Evolutionary conservation across 805 yeast genomes (phyloP).

Genomic region (Spathaspora passalidarum): DNA sequence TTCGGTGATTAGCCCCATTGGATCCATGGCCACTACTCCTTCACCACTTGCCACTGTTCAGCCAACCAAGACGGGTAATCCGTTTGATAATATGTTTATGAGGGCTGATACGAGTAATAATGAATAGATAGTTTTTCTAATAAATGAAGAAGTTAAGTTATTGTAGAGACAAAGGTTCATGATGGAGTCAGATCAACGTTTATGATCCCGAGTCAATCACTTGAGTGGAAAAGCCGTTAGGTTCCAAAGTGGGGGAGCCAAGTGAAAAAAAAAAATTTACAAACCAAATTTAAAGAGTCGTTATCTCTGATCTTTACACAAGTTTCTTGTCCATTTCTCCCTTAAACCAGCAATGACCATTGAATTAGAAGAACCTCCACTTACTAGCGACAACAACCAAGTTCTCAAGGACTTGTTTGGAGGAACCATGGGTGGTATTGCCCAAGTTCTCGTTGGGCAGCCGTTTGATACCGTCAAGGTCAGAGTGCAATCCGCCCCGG

Average conservation of each 20-base stretch:
- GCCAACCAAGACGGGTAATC: conserved; percentile 20
- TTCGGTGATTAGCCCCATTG: not conserved
- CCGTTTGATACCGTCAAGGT: conserved; percentile 96
- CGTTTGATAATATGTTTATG: conserved; percentile 19
- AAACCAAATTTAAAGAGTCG: no score
- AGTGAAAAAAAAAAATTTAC: not conserved
- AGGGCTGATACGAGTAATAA: not conserved
- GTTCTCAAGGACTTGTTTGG: conserved; percentile 79
- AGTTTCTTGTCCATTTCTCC: not conserved
- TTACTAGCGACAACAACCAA: conserved; percentile 31
- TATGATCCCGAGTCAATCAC: not conserved
- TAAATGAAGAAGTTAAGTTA: not conserved
- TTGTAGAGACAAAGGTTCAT: no score
- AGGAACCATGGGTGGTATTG: conserved; percentile 93
- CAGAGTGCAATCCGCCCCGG: conserved; percentile 81
- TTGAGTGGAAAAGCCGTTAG: not conserved
- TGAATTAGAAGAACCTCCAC: conserved; percentile 43
- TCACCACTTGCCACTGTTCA: conserved; percentile 27
- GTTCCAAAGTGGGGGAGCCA: not conserved
- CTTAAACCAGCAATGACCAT: conserved; percentile 26
- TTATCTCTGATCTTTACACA: no score
- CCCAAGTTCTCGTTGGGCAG: conserved; percentile 94
- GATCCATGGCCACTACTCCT: conserved; percentile 9
- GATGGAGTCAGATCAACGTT: no score
- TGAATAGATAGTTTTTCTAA: not conserved